These are phyloP conservation scores for Tetrapisispora phaffii DNA, from an alignment of 805 yeast species.

Conservation along the genomic window DNA sequence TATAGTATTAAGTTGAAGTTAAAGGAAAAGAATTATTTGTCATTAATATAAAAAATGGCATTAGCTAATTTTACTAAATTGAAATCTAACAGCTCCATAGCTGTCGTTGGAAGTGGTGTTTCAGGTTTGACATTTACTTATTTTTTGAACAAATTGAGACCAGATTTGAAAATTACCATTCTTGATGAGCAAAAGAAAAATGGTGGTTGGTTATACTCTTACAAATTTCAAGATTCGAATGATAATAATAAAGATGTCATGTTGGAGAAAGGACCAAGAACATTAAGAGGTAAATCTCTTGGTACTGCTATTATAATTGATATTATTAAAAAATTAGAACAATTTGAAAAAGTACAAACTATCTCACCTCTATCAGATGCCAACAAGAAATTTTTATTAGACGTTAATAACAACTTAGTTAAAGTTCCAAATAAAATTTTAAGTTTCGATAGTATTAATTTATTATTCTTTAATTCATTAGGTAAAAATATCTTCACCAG, in stretches of 20 bases:
- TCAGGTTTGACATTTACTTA: conserved; percentile 73
- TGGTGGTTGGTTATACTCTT: conserved; percentile 77
- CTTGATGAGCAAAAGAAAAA: conserved; percentile 45
- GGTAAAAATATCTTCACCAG: conserved; percentile 38
- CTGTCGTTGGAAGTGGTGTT: conserved; percentile 80
- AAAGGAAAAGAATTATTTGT: no score
- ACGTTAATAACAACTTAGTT: conserved; percentile 36
- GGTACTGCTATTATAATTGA: conserved; percentile 68
- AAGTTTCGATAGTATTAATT: conserved; percentile 22
- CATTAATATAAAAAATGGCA: not conserved
- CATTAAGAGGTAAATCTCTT: conserved; percentile 70
- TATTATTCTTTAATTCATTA: conserved; percentile 30
- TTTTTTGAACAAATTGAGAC: conserved; percentile 60
- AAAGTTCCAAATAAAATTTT: conserved; percentile 42
- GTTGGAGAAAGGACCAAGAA: conserved; percentile 83
- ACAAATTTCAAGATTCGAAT: conserved; percentile 26
- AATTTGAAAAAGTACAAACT: conserved; percentile 44
- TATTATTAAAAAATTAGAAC: conserved; percentile 39
- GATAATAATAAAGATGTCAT: conserved; percentile 20
- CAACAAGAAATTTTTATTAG: conserved; percentile 60
- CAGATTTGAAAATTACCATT: conserved; percentile 58
- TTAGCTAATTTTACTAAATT: not conserved
- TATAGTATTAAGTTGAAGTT: not conserved
- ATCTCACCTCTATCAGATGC: conserved; percentile 51
- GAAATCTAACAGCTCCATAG: conserved; percentile 29